These are phyloP conservation scores for Alloteropsis semialata DNA, from an alignment of 176 grass and related monocot species.

Conservation along the genomic window DNA sequence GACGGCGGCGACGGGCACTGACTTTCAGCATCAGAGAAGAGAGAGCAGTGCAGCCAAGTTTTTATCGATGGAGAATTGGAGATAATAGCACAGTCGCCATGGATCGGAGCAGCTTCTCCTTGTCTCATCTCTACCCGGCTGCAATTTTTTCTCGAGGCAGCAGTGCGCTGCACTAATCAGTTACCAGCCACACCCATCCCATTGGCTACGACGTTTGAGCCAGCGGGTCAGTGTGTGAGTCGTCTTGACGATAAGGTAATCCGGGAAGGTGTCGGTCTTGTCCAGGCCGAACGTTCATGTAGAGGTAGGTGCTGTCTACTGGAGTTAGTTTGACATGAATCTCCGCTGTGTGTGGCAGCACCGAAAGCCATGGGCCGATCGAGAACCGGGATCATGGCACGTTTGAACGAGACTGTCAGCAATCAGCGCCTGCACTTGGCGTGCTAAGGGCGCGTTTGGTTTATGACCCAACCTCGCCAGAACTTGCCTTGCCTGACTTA, in stretches of 20 bases:
- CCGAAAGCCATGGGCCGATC: background rate
- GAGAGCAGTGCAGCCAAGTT: background rate
- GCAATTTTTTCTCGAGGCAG: background rate
- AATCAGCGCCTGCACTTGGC: no score
- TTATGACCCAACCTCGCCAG: no score
- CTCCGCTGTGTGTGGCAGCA: background rate
- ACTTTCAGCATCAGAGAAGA: background rate
- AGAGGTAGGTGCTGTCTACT: background rate
- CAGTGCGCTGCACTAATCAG: background rate
- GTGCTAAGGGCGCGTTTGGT: no score
- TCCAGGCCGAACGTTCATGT: conserved; percentile 30
- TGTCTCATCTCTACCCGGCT: background rate
- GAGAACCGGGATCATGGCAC: background rate
- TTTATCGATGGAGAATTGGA: no score
- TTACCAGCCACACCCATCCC: background rate
- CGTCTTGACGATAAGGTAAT: background rate
- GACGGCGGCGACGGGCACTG: background rate
- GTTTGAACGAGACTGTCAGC: background rate
- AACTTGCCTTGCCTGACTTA: no score
- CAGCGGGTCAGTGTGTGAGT: background rate
- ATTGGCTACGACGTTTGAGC: background rate
- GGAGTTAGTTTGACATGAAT: background rate
- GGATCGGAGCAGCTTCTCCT: background rate
- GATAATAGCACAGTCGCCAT: no score
- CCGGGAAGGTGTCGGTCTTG: conserved; percentile 25